These are phyloP conservation scores for Phytophthora niederhauseri DNA, from an alignment of 352 stramenopile genomes.

Conservation along the genomic window DNA sequence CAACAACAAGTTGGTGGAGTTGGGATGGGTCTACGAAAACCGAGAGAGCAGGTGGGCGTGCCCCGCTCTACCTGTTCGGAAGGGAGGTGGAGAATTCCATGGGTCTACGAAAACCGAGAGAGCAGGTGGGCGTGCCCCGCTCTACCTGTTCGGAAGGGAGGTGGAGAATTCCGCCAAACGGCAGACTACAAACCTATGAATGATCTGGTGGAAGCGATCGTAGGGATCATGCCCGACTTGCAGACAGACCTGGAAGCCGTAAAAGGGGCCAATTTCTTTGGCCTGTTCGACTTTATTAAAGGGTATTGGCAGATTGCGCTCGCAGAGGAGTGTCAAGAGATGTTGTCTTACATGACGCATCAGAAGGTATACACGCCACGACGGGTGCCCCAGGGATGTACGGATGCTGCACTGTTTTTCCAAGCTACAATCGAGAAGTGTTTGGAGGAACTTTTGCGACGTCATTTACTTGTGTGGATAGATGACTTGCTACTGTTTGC, in stretches of 20 bases:
- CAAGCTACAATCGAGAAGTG: conserved; percentile 9
- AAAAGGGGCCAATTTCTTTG: conserved; percentile 4
- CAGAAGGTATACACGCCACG: conserved; percentile 6
- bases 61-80: too few relatives aligned
- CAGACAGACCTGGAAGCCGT: conserved; percentile 5
- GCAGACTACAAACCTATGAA: conserved; percentile 37
- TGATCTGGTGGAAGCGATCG: conserved; percentile 19
- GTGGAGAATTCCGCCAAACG: conserved; percentile 27
- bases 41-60: too few relatives aligned
- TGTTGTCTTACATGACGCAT: conserved; percentile 35
- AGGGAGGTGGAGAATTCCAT: too few relatives aligned
- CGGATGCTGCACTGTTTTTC: conserved; percentile 8
- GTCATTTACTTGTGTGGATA: conserved; percentile 3
- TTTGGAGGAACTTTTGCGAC: conserved; percentile 7
- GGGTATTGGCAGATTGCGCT: conserved; percentile 7
- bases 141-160: conserved; percentile 19
- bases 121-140: conserved; percentile 29
- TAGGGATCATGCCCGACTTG: conserved; percentile 36
- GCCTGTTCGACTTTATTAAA: conserved; percentile 29
- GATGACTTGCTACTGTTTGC: conserved; percentile 4
- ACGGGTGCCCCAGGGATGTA: conserved; percentile 6
- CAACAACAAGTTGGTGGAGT: conserved; percentile 24
- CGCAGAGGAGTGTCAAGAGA: conserved; percentile 18
- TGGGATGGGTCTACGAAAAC: too few relatives aligned
- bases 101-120: conserved; percentile 32